A percentile compares a stretch with the other conserved stretches of the same genome.
Conservation (phyloP, 2,329 filamentous ascomycete species). For the Biscogniauxia sp. region DNA sequence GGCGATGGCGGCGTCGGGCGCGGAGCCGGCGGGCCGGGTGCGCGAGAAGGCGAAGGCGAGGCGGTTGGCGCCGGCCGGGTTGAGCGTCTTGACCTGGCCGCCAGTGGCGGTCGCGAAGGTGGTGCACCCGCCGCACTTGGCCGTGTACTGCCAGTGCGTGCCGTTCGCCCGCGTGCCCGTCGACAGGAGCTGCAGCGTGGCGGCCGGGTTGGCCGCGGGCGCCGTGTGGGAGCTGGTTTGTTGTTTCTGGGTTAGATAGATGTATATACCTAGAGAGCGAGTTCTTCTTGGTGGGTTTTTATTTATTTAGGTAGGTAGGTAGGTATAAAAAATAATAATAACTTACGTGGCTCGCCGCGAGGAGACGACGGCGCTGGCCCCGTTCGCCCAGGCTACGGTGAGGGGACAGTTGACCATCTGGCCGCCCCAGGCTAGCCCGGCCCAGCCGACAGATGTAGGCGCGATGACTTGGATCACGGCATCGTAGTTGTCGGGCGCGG, state of each 20-base stretch:
- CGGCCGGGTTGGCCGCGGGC: constrained; percentile 30
- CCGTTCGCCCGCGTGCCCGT: constrained; percentile 39
- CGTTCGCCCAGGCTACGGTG: constrained; percentile 44
- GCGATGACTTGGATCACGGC: constrained; percentile 43
- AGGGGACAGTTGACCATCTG: constrained; percentile 48
- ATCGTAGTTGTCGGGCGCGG: constrained; percentile 34
- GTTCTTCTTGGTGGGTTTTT: too few species aligned
- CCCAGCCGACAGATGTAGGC: constrained; percentile 45
- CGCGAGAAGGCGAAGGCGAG: constrained; percentile 50
- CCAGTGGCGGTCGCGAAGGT: constrained; percentile 31
- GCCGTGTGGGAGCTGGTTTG: constrained; percentile 34
- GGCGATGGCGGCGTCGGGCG: constrained; percentile 21
- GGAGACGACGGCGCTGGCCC: constrained; percentile 38
- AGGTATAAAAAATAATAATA: too few species aligned
- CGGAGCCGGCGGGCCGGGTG: constrained; percentile 23
- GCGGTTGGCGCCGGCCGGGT: constrained; percentile 90
- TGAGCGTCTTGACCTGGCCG: constrained; percentile 50
- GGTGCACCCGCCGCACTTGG: constrained; percentile 37
- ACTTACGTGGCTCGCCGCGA: constrained; percentile 46
- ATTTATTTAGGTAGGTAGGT: too few species aligned
- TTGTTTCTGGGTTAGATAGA: too few species aligned
- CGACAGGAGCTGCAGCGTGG: constrained; percentile 33
- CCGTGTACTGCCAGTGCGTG: constrained; percentile 41
- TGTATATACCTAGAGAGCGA: too few species aligned
- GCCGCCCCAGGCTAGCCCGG: constrained; percentile 48